These are phyloP conservation scores for Colletotrichum theobromicola DNA, from an alignment of 2,329 filamentous ascomycete genomes.

Conservation along the genomic window DNA sequence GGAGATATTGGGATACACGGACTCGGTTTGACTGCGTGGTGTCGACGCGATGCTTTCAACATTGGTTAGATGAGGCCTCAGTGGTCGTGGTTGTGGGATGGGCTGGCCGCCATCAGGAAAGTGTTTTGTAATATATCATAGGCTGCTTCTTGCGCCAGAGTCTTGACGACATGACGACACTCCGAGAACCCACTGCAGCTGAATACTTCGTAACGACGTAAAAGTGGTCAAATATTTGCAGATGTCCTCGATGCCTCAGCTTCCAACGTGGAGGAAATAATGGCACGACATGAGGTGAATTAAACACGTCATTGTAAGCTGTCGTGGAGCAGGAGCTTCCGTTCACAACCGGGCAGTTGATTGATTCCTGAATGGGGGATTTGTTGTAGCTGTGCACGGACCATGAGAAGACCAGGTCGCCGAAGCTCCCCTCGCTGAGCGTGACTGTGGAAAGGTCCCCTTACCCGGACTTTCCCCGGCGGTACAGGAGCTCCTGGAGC, in stretches of 20 bases:
- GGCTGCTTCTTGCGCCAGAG: neutral
- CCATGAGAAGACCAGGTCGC: neutral
- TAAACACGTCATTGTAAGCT: neutral
- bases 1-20: neutral
- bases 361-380: neutral
- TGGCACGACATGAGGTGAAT: neutral
- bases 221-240: neutral
- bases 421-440: neutral
- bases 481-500: constrained; percentile 21
- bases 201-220: neutral
- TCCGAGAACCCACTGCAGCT: neutral
- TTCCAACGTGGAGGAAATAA: neutral
- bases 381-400: neutral
- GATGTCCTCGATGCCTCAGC: neutral
- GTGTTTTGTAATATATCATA: neutral
- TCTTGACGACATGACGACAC: neutral
- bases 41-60: neutral
- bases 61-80: neutral
- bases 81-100: neutral
- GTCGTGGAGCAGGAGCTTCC: neutral
- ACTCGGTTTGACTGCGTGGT: neutral
- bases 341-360: neutral
- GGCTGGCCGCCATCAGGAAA: neutral
- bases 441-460: neutral
- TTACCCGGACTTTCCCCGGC: constrained; percentile 21